A percentile compares a stretch with the other conserved stretches of the same genome.
Conservation (phyloP, 2,329 filamentous ascomycete genomes). For the Diaporthe nobilis region DNA sequence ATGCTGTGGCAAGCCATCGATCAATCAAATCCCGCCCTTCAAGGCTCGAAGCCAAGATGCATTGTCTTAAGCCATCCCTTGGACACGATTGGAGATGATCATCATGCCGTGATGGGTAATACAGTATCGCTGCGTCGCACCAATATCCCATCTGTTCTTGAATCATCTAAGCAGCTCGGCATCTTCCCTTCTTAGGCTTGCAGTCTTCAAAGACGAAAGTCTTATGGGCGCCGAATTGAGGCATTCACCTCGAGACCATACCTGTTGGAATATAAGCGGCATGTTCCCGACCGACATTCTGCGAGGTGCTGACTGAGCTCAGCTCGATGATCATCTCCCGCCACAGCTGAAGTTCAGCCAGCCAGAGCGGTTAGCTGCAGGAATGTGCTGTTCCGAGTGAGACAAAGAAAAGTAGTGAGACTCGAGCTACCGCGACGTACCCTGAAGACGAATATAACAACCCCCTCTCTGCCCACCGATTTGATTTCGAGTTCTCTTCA, state of each 20-base stretch:
- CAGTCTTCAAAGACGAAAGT: neutral
- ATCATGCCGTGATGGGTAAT: neutral
- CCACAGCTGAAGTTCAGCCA: conserved; percentile 22
- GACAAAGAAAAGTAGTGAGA: conserved; percentile 31
- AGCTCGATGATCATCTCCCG: conserved; percentile 14
- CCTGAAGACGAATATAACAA: neutral
- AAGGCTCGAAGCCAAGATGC: neutral
- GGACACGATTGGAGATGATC: conserved; percentile 18
- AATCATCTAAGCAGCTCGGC: neutral
- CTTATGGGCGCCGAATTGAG: neutral
- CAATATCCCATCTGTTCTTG: neutral
- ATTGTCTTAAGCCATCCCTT: neutral
- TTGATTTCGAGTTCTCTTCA: too few relatives aligned
- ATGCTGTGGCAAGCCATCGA: neutral
- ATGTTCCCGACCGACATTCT: neutral
- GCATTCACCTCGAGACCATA: neutral
- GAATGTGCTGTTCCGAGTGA: conserved; percentile 7
- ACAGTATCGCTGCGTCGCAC: neutral
- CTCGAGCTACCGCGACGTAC: neutral
- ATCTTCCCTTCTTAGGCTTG: neutral
- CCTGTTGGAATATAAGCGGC: too few relatives aligned
- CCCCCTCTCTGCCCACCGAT: neutral
- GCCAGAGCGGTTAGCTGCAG: conserved; percentile 25
- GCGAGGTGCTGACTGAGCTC: conserved; percentile 1
- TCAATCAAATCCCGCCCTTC: neutral